Base-by-base conservation (phyloP, 768 basidiomycete species). In the Pleurotus platypus region DNA sequence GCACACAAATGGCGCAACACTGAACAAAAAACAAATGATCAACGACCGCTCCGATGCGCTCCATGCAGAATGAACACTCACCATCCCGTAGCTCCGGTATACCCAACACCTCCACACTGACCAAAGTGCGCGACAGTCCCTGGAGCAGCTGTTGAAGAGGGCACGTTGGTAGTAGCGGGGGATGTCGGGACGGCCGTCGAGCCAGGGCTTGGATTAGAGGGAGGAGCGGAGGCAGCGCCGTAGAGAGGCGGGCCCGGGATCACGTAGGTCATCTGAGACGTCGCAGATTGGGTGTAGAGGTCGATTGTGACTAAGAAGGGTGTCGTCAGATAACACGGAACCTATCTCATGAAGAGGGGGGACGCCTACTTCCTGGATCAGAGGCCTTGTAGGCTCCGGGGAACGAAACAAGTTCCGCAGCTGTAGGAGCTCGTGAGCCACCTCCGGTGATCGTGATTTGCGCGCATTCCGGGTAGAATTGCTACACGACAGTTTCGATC, bases 391-490 rank as follows among this genome's bases (percentile, higher is more conserved):
- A 79, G 2, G 63, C 78, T 38, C 78, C 78, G 13, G 78, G 78
- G 72, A 78, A 76, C 4, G 69, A 66, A 27, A 79, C 77, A 43
- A 80, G 79, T 58, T 83, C 72, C 26, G 68, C 70, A 13, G 70
- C 56, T 4, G 73, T 73, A 0, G 78, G 78, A 1, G 70, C 71
- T 6, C 69, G 61, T 48, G 61, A 70, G 7, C 78, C 78, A 26
- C 77, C 74, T 42, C 72, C 73, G 20, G 72, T 74, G 58, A 79
- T 77, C 26, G 62, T 57, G 27, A 78, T 66, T 60, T 79, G 78
- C 13, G 78, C 78, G 54, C 78, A 78, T 63, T 86, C 82, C 1
- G 87, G 85, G 64, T 90, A 90, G 68, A 89, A 82, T 78, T 90
- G 84, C 68, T 83, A 66, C 27, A 27, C 27, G 27, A 27, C 2